A percentile compares a stretch with the other conserved stretches of the same genome.
Conservation (phyloP, 1,284 basidiomycete genomes). For the Puccinia polysora region DNA sequence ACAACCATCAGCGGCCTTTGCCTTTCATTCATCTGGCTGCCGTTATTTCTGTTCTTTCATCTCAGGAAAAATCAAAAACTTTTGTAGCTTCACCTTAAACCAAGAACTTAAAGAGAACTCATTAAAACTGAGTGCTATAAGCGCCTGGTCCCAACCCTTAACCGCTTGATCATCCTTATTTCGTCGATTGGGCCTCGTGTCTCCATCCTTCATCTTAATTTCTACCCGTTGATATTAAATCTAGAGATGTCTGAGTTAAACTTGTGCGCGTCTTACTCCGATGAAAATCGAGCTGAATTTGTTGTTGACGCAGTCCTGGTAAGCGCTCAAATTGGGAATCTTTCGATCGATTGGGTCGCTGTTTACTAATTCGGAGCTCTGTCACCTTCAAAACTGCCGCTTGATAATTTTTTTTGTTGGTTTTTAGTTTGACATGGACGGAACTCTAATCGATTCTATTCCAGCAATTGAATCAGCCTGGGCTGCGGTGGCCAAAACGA, state of each 20-base stretch:
- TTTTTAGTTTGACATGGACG: slow-evolving; percentile 47
- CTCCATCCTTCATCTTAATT: too few species aligned
- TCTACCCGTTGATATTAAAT: too few species aligned
- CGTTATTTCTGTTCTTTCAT: too few species aligned
- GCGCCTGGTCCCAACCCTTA: too few species aligned
- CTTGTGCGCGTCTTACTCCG: slow-evolving; percentile 27
- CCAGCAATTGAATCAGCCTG: slow-evolving; percentile 72
- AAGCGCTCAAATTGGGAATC: background rate
- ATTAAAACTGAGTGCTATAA: too few species aligned
- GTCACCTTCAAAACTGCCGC: background rate
- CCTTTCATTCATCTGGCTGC: too few species aligned
- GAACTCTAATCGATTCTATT: slow-evolving; percentile 68
- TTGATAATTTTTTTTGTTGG: background rate
- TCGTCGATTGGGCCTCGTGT: too few species aligned
- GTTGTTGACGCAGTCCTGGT: slow-evolving; percentile 48
- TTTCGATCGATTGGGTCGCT: background rate
- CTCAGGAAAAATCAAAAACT: too few species aligned
- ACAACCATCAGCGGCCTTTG: too few species aligned
- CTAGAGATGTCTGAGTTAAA: slow-evolving; percentile 25
- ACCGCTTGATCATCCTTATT: too few species aligned
- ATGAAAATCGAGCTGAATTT: slow-evolving; percentile 48
- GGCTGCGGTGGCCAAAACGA: slow-evolving; percentile 67
- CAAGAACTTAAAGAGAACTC: too few species aligned
- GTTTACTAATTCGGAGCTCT: background rate
- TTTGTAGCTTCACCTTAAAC: too few species aligned